Conservation (phyloP, 805 yeast genomes). For the Lipomyces chichibuensis region DNA sequence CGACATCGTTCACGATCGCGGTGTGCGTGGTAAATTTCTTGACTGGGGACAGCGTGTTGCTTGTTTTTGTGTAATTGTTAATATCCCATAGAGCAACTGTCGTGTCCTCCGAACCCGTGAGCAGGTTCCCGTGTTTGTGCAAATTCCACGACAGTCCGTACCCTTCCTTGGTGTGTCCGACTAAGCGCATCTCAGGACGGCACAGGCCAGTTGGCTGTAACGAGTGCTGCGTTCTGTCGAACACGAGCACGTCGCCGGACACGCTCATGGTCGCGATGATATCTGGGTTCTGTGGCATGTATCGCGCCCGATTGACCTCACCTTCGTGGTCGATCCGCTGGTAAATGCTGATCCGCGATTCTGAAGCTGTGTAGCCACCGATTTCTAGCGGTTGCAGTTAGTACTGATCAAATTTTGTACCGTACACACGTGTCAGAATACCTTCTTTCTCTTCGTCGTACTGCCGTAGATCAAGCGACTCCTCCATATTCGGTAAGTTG, state of each 20-base stretch:
- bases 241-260: slow-evolving; percentile 44
- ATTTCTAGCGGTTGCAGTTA: slow-evolving; percentile 33
- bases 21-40: slow-evolving; percentile 55
- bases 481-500: slow-evolving; percentile 41
- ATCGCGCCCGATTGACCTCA: slow-evolving; percentile 65
- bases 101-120: slow-evolving; percentile 69
- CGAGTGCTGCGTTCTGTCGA: slow-evolving; percentile 74
- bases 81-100: slow-evolving; percentile 74
- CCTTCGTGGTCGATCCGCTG: slow-evolving; percentile 65
- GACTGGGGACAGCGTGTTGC: slow-evolving; percentile 48
- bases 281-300: slow-evolving; percentile 53
- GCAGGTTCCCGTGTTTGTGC: slow-evolving; percentile 48
- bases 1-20: slow-evolving; percentile 67
- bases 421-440: slow-evolving; percentile 5
- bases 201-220: slow-evolving; percentile 47
- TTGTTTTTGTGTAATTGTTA: slow-evolving; percentile 36
- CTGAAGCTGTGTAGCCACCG: slow-evolving; percentile 43
- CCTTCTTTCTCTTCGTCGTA: slow-evolving; percentile 40
- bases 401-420: slow-evolving; percentile 7
- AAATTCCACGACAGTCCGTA: slow-evolving; percentile 72
- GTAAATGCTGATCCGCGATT: slow-evolving; percentile 50
- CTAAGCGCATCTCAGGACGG: slow-evolving; percentile 58
- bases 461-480: slow-evolving; percentile 32
- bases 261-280: slow-evolving; percentile 59
- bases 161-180: slow-evolving; percentile 66